A percentile compares a stretch with the other conserved stretches of the same genome.
phyloP scores from a whole-genome alignment of 805 yeast species.

The Ogataea dorogensis region DNA sequence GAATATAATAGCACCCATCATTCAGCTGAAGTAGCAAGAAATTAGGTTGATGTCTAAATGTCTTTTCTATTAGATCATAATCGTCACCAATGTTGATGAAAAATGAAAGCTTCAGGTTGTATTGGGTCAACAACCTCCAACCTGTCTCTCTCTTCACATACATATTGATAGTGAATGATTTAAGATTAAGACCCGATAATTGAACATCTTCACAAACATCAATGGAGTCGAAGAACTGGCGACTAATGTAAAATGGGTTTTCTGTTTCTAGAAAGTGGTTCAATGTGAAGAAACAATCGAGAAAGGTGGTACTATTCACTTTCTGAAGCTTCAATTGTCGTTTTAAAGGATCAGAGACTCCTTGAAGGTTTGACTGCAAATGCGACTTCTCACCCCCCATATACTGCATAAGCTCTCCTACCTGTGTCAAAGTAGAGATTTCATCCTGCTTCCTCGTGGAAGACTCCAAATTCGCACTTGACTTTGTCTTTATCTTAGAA shows the following conservation, averaged over 20 bases:
- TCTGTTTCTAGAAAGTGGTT: slow-evolving; percentile 28
- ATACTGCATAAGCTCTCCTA: slow-evolving; percentile 17
- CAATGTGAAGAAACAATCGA: slow-evolving; percentile 37
- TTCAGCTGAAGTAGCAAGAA: slow-evolving; percentile 29
- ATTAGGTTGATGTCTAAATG: slow-evolving; percentile 23
- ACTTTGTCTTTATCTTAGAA: slow-evolving; percentile 11
- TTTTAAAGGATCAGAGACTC: slow-evolving; percentile 22
- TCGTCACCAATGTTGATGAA: slow-evolving; percentile 34
- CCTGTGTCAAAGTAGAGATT: slow-evolving; percentile 7
- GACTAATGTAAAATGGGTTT: slow-evolving; percentile 37
- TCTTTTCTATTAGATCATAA: slow-evolving; percentile 19
- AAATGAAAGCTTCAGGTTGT: slow-evolving; percentile 31
- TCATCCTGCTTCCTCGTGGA: neutral
- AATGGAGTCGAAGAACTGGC: slow-evolving; percentile 28
- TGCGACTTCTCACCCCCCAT: neutral
- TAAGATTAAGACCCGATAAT: slow-evolving; percentile 18
- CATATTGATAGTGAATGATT: slow-evolving; percentile 27
- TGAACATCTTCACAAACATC: slow-evolving; percentile 28
- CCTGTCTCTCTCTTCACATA: slow-evolving; percentile 14
- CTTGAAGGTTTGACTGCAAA: slow-evolving; percentile 6
- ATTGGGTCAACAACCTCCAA: slow-evolving; percentile 29
- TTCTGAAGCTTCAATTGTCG: slow-evolving; percentile 32
- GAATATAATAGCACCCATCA: slow-evolving; percentile 34
- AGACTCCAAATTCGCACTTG: slow-evolving; percentile 9
- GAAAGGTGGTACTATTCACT: slow-evolving; percentile 28